These are phyloP conservation scores for Protomyces lactucae-debilis DNA, from an alignment of 1,139 yeast genomes.

Conservation along the genomic window DNA sequence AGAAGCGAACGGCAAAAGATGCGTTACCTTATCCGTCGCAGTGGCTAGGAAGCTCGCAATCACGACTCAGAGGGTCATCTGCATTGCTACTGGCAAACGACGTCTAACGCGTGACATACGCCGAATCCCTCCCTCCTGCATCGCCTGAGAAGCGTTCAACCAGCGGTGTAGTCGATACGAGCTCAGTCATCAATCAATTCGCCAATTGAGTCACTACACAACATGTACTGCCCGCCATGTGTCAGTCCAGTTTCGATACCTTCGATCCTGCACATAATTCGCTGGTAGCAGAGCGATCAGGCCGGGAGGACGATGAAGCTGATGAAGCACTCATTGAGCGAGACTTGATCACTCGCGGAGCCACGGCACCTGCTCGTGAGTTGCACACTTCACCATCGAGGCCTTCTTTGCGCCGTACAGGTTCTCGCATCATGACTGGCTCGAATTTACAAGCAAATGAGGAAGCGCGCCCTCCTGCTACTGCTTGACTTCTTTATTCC, in stretches of 20 bases:
- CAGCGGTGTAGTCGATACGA: not conserved
- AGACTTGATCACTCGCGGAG: constrained; percentile 6
- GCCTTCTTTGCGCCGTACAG: not conserved
- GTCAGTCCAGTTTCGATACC: not conserved
- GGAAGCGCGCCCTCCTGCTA: too few relatives aligned
- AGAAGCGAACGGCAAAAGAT: too few relatives aligned
- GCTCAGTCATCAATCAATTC: constrained; percentile 16
- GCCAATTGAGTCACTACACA: constrained; percentile 3
- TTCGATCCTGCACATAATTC: not conserved
- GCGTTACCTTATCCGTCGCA: too few relatives aligned
- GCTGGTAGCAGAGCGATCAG: not conserved
- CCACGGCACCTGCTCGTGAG: too few relatives aligned
- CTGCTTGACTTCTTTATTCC: too few relatives aligned
- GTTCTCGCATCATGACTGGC: not conserved
- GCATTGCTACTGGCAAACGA: constrained; percentile 18
- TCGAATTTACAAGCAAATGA: too few relatives aligned
- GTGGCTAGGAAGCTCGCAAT: too few relatives aligned
- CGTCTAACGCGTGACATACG: constrained; percentile 37
- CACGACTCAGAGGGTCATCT: not conserved
- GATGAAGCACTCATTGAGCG: constrained; percentile 13
- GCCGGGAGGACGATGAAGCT: constrained; percentile 15
- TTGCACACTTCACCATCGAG: too few relatives aligned
- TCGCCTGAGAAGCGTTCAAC: not conserved
- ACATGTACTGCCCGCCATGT: not conserved
- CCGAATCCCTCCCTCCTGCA: constrained; percentile 1